A percentile compares a stretch with the other conserved stretches of the same genome.
phyloP scores from a whole-genome alignment of 2,329 filamentous ascomycete species.

The Zelopaecilomyces penicillatus region DNA sequence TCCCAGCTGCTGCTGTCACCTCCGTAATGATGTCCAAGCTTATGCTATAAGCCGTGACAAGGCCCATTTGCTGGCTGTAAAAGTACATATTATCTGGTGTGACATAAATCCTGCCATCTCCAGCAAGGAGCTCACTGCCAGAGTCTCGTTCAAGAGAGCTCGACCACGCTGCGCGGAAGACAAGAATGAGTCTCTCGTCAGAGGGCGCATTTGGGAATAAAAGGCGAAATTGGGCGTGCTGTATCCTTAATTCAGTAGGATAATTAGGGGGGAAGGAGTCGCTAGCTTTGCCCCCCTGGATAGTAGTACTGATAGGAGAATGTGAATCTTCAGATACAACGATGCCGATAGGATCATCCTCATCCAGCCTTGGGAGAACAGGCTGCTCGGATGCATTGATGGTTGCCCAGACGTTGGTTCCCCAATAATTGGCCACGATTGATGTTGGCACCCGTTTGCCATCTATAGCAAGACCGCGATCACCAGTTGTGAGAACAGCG shows the following conservation, averaged over 20 bases:
- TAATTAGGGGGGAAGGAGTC: slow-evolving; percentile 67
- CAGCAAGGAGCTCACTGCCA: slow-evolving; percentile 40
- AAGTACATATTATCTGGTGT: slow-evolving; percentile 87
- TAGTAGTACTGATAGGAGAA: slow-evolving; percentile 20
- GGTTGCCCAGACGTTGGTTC: slow-evolving; percentile 66
- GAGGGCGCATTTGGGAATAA: slow-evolving; percentile 74
- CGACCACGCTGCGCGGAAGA: slow-evolving; percentile 85
- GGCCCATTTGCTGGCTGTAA: slow-evolving; percentile 88
- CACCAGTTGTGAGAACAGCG: slow-evolving; percentile 72
- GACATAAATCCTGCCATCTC: slow-evolving; percentile 72
- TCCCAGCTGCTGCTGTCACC: slow-evolving; percentile 80
- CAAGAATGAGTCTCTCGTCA: slow-evolving; percentile 77
- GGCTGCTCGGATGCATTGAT: slow-evolving; percentile 21
- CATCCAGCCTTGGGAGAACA: slow-evolving; percentile 23
- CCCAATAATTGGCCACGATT: slow-evolving; percentile 90
- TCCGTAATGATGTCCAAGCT: slow-evolving; percentile 71
- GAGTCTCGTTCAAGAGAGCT: slow-evolving; percentile 39
- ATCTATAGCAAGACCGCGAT: slow-evolving; percentile 60
- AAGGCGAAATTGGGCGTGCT: slow-evolving; percentile 88
- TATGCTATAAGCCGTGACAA: slow-evolving; percentile 76
- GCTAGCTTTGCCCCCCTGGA: slow-evolving; percentile 19
- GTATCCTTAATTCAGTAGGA: slow-evolving; percentile 70
- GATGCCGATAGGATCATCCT: slow-evolving; percentile 34
- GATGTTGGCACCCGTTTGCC: slow-evolving; percentile 71
- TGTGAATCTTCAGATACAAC: slow-evolving; percentile 25